These are phyloP conservation scores for Neurospora pannonica DNA, from an alignment of 495 filamentous ascomycete genomes.

Conservation along the genomic window DNA sequence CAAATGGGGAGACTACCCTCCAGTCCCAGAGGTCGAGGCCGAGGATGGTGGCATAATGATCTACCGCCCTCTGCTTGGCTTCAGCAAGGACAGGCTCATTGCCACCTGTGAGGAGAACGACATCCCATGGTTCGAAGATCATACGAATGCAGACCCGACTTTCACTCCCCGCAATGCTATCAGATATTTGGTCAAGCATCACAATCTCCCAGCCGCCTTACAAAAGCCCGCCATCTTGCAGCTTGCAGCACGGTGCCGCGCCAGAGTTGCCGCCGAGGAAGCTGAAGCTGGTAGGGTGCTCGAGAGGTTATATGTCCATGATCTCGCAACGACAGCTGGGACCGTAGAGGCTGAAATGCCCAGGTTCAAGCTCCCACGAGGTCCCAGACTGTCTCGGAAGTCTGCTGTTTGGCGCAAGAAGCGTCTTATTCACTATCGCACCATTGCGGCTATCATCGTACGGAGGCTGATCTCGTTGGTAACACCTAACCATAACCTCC, in stretches of 20 bases:
- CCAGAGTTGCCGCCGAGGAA: conserved; percentile 20
- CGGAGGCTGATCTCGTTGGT: conserved; percentile 30
- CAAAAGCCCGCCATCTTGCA: conserved; percentile 53
- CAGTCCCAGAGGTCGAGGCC: conserved; percentile 21
- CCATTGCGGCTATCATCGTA: conserved; percentile 30
- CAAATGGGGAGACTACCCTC: not conserved
- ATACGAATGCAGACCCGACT: conserved; percentile 73
- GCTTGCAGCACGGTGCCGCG: conserved; percentile 33
- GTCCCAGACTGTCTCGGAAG: conserved; percentile 1
- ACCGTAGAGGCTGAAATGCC: conserved; percentile 34
- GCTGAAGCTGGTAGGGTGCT: conserved; percentile 25
- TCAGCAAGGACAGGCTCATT: conserved; percentile 61
- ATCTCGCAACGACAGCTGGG: conserved; percentile 32
- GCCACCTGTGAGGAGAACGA: conserved; percentile 58
- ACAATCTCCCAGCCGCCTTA: conserved; percentile 60
- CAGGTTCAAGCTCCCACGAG: conserved; percentile 8
- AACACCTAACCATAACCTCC: conserved; percentile 21
- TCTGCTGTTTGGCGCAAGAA: conserved; percentile 14
- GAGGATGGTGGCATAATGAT: conserved; percentile 64
- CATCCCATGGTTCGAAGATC: conserved; percentile 72
- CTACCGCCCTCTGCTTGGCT: conserved; percentile 64
- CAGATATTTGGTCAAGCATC: conserved; percentile 49
- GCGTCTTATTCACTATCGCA: conserved; percentile 23
- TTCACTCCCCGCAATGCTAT: conserved; percentile 74
- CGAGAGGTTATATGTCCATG: conserved; percentile 21